Conservation (phyloP, 2,329 filamentous ascomycete genomes). For the Fusarium torulosum region DNA sequence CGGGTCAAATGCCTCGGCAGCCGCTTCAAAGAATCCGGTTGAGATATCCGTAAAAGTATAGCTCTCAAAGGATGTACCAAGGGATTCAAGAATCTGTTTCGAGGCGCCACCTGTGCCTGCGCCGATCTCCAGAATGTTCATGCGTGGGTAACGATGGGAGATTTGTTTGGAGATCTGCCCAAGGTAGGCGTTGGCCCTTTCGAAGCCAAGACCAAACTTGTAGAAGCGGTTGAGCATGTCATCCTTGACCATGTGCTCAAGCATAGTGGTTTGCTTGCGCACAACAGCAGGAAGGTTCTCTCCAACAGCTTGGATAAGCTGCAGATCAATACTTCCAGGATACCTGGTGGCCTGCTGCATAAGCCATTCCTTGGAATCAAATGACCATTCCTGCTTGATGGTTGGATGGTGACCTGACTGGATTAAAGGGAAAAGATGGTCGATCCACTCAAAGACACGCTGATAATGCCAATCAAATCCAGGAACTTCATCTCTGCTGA, state of each 20-base stretch:
- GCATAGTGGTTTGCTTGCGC: constrained; percentile 50
- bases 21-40: constrained; percentile 16
- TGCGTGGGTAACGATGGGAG: constrained; percentile 12
- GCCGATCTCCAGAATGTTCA: constrained; percentile 20
- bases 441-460: constrained; percentile 11
- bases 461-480: constrained; percentile 5
- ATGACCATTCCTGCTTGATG: not conserved
- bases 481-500: not conserved
- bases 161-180: constrained; percentile 12
- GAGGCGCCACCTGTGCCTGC: constrained; percentile 30
- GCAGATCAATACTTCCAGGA: constrained; percentile 32
- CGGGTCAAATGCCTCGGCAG: constrained; percentile 1
- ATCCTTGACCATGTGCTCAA: constrained; percentile 55
- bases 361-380: not conserved
- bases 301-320: constrained; percentile 49
- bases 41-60: constrained; percentile 33
- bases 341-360: not conserved
- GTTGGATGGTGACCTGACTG: not conserved
- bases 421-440: constrained; percentile 2
- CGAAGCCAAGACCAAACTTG: constrained; percentile 15
- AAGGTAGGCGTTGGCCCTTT: constrained; percentile 36
- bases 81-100: not conserved
- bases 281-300: constrained; percentile 53
- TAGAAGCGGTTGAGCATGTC: constrained; percentile 54
- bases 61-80: constrained; percentile 15